Conservation (phyloP, 1,284 basidiomycete species). For the Pulchroboletus neoregius region DNA sequence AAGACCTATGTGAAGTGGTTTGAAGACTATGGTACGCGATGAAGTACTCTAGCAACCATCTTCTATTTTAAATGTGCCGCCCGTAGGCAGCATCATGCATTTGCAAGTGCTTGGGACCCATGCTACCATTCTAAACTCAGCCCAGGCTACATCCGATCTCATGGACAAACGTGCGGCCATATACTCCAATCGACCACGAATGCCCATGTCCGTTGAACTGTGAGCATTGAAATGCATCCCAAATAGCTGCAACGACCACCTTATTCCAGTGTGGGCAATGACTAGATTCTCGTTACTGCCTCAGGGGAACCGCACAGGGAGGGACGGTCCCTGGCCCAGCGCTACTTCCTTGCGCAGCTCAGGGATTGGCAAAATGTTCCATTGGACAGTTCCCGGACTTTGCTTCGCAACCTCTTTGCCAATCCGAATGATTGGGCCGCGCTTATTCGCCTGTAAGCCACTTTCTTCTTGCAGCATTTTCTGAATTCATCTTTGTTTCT, state of each 20-base stretch:
- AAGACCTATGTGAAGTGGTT: slow-evolving; percentile 6
- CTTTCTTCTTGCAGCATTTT: not conserved
- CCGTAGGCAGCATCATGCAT: slow-evolving; percentile 7
- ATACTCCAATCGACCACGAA: slow-evolving; percentile 15
- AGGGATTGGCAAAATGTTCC: slow-evolving; percentile 15
- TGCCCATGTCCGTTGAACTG: slow-evolving; percentile 14
- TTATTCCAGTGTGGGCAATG: slow-evolving; percentile 5
- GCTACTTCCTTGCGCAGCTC: slow-evolving; percentile 13
- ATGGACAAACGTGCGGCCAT: slow-evolving; percentile 17
- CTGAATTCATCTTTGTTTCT: not conserved
- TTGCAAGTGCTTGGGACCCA: not conserved
- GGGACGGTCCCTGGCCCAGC: slow-evolving; percentile 8
- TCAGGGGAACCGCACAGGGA: slow-evolving; percentile 12
- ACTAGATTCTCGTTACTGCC: slow-evolving; percentile 5
- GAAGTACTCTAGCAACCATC: not conserved
- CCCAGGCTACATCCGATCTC: slow-evolving; percentile 9
- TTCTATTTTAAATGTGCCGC: not conserved
- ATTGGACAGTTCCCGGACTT: slow-evolving; percentile 2
- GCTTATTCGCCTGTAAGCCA: slow-evolving; percentile 8
- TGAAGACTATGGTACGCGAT: slow-evolving; percentile 7
- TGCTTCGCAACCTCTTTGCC: slow-evolving; percentile 4
- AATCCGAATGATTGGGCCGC: slow-evolving; percentile 5
- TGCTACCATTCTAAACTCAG: slow-evolving; percentile 12
- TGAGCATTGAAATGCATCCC: not conserved
- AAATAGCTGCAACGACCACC: not conserved